Evolutionary conservation across 129 eudicot genomes (phyloP).

Genomic region (Mikania micrantha): DNA sequence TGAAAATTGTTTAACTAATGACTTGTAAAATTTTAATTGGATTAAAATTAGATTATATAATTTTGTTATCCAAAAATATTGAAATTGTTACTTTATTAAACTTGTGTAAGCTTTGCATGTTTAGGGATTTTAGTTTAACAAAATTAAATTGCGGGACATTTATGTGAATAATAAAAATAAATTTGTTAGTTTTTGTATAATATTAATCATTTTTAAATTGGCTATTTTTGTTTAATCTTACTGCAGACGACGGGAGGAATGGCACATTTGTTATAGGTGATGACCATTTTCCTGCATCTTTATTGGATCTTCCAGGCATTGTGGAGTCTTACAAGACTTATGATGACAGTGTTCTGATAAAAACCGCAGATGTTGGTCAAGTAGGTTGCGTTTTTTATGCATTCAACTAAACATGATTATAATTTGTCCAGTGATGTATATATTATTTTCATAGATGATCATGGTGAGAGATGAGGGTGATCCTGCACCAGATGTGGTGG

Average conservation of each 20-base stretch:
- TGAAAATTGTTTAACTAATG: too few species aligned
- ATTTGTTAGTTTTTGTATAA: too few species aligned
- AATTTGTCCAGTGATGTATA: not conserved
- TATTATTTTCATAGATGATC: conserved; percentile 55
- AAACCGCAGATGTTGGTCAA: conserved; percentile 92
- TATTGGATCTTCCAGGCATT: conserved; percentile 78
- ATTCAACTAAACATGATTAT: not conserved
- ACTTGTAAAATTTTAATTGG: too few species aligned
- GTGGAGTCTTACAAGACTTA: conserved; percentile 89
- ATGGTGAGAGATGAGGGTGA: conserved; percentile 78
- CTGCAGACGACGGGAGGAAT: conserved; percentile 83
- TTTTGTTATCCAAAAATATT: too few species aligned
- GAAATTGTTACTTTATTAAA: too few species aligned
- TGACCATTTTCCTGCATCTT: conserved; percentile 71
- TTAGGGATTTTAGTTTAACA: too few species aligned
- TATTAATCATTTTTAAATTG: not conserved
- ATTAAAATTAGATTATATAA: too few species aligned
- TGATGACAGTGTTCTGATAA: conserved; percentile 78
- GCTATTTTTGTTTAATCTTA: not conserved
- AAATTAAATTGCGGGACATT: too few species aligned
- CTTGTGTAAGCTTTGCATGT: too few species aligned
- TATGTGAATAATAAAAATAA: too few species aligned
- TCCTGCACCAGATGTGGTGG: conserved; percentile 70
- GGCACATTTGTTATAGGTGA: conserved; percentile 68
- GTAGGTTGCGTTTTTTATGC: conserved; percentile 29